Percentiles rank a stretch among this genome's conserved stretches.
These are phyloP conservation scores for Gloeopeniophorella convolvens DNA, from an alignment of 768 basidiomycete species.

Conservation along the genomic window DNA sequence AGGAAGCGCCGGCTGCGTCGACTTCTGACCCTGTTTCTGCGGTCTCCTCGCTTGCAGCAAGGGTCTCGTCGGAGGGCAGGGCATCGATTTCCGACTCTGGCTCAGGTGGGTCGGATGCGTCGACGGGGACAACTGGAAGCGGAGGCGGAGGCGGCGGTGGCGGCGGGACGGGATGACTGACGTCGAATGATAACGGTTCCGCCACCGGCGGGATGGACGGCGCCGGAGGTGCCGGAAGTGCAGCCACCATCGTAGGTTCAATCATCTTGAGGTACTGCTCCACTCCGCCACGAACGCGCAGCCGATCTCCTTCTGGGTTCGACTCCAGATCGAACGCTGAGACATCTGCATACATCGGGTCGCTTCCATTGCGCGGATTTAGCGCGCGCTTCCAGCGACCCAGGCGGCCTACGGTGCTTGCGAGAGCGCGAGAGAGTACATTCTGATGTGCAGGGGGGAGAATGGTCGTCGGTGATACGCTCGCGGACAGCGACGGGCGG, in stretches of 20 bases:
- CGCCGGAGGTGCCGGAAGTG: conserved; percentile 16
- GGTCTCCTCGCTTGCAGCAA: not conserved
- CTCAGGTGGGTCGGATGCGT: not conserved
- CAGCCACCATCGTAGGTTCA: conserved; percentile 25
- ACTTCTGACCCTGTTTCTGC: not conserved
- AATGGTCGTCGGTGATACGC: conserved; percentile 36
- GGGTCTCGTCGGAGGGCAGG: not conserved
- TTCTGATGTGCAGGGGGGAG: conserved; percentile 51
- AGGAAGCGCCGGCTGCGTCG: not conserved
- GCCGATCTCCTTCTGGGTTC: conserved; percentile 51
- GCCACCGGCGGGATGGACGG: conserved; percentile 8
- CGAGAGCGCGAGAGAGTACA: conserved; percentile 66
- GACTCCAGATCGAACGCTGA: conserved; percentile 70
- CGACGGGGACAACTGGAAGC: not conserved
- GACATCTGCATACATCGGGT: conserved; percentile 37
- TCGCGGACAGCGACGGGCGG: conserved; percentile 31
- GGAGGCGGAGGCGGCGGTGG: not conserved
- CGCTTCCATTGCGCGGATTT: conserved; percentile 36
- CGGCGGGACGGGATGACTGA: not conserved
- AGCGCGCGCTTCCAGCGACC: conserved; percentile 80
- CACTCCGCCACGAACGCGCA: conserved; percentile 55
- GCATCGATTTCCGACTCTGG: not conserved
- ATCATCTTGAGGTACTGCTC: conserved; percentile 61
- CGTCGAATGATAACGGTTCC: conserved; percentile 8
- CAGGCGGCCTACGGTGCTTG: conserved; percentile 75